phyloP scores from a whole-genome alignment of 2,329 filamentous ascomycete species.

The Xylariaceae sp. region DNA sequence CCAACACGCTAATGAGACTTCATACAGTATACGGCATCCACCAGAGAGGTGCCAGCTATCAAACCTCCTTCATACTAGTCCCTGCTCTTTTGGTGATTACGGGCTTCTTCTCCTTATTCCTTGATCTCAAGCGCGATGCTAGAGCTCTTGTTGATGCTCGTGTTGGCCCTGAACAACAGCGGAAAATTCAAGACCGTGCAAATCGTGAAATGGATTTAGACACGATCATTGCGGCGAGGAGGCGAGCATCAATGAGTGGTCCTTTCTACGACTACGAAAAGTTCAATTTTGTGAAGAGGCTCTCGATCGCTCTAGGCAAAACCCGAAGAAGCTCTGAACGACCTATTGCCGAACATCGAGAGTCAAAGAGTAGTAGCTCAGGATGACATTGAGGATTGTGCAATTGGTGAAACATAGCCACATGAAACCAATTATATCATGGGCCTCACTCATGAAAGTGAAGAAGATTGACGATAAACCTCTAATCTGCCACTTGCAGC shows the following conservation, averaged over 20 bases:
- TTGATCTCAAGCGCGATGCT: conserved; percentile 54
- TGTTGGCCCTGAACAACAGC: conserved; percentile 42
- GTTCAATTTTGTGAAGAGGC: conserved; percentile 32
- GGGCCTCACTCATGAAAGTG: background rate
- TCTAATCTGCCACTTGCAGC: too few relatives aligned
- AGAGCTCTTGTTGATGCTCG: conserved; percentile 52
- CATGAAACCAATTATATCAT: too few relatives aligned
- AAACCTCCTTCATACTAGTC: conserved; percentile 69
- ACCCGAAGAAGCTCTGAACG: conserved; percentile 30
- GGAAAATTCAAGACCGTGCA: conserved; percentile 42
- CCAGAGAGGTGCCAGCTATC: conserved; percentile 63
- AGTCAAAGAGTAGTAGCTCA: conserved; percentile 25
- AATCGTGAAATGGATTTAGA: conserved; percentile 52
- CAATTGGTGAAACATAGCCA: too few relatives aligned
- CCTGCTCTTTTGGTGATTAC: conserved; percentile 56
- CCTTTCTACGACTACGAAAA: conserved; percentile 27
- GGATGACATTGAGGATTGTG: background rate
- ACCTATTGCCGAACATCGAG: conserved; percentile 32
- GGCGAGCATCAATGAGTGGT: conserved; percentile 29
- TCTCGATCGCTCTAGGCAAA: conserved; percentile 34
- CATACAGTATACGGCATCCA: conserved; percentile 67
- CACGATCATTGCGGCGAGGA: conserved; percentile 45
- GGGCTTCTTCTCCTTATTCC: conserved; percentile 55
- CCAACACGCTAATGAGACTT: conserved; percentile 4
- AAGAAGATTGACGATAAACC: too few relatives aligned